Evolutionary conservation across 306 rosid genomes (phyloP).

Genomic region (Canavalia ensiformis): DNA sequence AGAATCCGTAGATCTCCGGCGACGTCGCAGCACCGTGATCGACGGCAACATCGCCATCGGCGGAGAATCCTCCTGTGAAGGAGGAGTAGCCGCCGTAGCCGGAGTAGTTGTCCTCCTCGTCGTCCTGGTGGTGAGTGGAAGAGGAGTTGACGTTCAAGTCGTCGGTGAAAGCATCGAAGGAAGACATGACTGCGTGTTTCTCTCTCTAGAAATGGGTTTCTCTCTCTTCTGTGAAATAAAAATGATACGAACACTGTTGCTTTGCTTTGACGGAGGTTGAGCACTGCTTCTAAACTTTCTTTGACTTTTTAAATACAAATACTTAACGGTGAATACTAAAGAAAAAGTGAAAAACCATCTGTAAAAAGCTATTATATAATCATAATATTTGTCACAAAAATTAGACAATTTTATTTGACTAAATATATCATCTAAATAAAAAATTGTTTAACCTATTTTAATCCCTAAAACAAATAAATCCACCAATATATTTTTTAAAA

Average conservation of each 20-base stretch:
- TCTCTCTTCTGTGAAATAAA: conserved; percentile 25
- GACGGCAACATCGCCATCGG: conserved; percentile 63
- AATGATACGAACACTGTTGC: conserved; percentile 4
- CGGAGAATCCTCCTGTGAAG: conserved; percentile 59
- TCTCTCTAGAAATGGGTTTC: conserved; percentile 51
- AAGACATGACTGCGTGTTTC: conserved; percentile 63
- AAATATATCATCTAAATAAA: no score
- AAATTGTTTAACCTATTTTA: no score
- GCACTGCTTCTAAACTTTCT: conserved; percentile 5
- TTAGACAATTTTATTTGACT: no score
- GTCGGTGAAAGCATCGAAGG: conserved; percentile 83
- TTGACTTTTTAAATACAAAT: conserved; percentile 56
- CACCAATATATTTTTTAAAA: no score
- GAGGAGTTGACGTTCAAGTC: conserved; percentile 65
- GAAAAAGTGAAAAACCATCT: neutral
- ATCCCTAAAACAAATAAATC: no score
- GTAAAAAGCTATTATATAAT: no score
- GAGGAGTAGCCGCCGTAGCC: conserved; percentile 75
- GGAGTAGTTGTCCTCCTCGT: conserved; percentile 65
- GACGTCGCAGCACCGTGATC: conserved; percentile 67
- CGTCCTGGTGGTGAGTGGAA: conserved; percentile 57
- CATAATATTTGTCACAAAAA: no score
- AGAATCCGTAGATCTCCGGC: conserved; percentile 81
- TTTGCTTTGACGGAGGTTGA: conserved; percentile 44
- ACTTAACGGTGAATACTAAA: conserved; percentile 52